Percentiles rank a stretch among this genome's conserved stretches.
Conservation (phyloP, 169 alveolate genomes). For the Eimeria falciformis region DNA sequence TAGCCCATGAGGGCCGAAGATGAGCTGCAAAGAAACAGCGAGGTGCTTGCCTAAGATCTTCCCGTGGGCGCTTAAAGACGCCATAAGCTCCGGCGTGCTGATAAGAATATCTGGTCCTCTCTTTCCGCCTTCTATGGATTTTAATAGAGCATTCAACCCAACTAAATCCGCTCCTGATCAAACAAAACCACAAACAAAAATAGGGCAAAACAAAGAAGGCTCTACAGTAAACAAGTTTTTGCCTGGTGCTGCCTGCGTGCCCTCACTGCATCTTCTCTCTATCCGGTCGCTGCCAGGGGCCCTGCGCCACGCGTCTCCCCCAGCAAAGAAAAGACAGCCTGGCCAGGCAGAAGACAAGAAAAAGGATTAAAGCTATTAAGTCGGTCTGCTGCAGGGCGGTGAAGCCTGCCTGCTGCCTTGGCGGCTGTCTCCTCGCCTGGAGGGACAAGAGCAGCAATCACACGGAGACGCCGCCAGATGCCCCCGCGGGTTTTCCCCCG, state of each 20-base stretch:
- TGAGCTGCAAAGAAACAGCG: background rate
- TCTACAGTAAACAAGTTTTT: no score
- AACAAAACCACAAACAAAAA: background rate
- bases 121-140: background rate
- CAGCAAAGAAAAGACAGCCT: background rate
- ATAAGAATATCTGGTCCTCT: slow-evolving; percentile 26
- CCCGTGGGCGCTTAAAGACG: slow-evolving; percentile 36
- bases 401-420: slow-evolving; percentile 41
- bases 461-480: slow-evolving; percentile 55
- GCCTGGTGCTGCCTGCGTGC: no score
- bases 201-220: no score
- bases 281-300: no score
- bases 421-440: slow-evolving; percentile 46
- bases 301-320: no score
- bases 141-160: slow-evolving; percentile 1
- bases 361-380: background rate
- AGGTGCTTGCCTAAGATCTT: slow-evolving; percentile 48
- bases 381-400: background rate
- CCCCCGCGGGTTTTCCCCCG: slow-evolving; percentile 67
- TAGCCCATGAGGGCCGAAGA: background rate
- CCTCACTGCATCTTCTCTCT: no score
- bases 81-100: slow-evolving; percentile 65
- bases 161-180: slow-evolving; percentile 62
- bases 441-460: slow-evolving; percentile 68
- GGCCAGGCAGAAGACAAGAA: background rate